Evolutionary conservation across 2,329 filamentous ascomycete genomes (phyloP), one percentile per base, ranked within the genome.

Genomic region (Neoscytalidium dimidiatum): DNA sequence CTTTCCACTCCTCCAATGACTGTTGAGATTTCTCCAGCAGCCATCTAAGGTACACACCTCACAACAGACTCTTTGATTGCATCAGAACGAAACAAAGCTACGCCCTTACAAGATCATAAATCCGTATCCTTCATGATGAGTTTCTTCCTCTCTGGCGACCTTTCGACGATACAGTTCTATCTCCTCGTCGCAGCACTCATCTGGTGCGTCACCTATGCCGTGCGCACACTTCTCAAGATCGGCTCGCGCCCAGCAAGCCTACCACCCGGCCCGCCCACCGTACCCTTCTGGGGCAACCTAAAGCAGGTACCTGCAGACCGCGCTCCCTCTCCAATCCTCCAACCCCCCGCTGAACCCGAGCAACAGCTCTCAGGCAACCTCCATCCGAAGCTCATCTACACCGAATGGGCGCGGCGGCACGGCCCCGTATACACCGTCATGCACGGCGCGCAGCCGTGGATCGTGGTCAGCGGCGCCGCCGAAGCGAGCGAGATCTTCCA

Each of bases 391-490:
- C 81, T 84, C 33, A 21, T 56, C 63, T 84, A 84, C 61, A 72
- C 82, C 43, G 80, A 83, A 69, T 86, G 84, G 84, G 82, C 83
- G 0, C 67, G 80, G 6, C 74, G 84, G 68, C 85, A 86, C 53
- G 81, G 83, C 0, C 82, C 83, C 0, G 70, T 86, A 0, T 86
- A 83, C 69, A 82, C 79, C 0, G 72, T 86, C 2, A 83, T 85
- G 1, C 72, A 85, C 0, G 84, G 84, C 0, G 80, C 28, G 4
- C 31, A 48, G 58, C 43, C 58, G 1, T 62, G 44, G 28, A 7
- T 62, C 43, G 33, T 62, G 4, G 58, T 62, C 29, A 38, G 14
- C 29, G 58, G 44, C n/a, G 44, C 58, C 4, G 21, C 9, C 28
- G 58, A 48, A 4, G 58, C 58, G 43, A 26, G 41, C 43, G 43